Conservation (phyloP, 108 stramenopile species). For the Aurantiochytrium sp. region DNA sequence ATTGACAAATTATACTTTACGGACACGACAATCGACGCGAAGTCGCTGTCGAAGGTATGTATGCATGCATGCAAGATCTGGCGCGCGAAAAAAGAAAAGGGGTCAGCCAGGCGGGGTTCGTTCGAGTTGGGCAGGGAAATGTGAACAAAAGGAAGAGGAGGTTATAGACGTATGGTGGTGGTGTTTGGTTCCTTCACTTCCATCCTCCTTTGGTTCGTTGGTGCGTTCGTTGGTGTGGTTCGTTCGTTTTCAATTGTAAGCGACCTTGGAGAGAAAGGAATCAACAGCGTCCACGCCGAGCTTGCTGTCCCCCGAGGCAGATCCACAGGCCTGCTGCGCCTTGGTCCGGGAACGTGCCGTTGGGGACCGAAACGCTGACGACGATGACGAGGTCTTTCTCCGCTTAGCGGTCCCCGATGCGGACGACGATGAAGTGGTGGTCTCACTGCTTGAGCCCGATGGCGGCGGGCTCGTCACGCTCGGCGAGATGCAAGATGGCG, state of each 20-base stretch:
- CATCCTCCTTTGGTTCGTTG: no score
- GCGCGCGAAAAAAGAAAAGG: no score
- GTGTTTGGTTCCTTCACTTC: no score
- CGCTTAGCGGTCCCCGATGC: neutral
- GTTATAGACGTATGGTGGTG: no score
- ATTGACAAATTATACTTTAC: no score
- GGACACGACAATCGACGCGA: no score
- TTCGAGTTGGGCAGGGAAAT: no score
- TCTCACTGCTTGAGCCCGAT: neutral
- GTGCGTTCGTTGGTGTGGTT: no score
- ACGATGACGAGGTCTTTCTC: neutral
- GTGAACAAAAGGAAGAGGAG: no score
- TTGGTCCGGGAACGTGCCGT: neutral
- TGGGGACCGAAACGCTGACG: neutral
- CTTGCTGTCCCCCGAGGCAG: neutral
- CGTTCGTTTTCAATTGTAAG: neutral
- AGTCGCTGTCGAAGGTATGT: no score
- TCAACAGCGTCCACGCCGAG: neutral
- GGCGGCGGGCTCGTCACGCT: neutral
- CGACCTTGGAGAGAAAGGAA: neutral
- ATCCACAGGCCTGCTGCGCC: neutral
- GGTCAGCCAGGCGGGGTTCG: no score
- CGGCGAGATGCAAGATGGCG: neutral
- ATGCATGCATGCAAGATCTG: no score
- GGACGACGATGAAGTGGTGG: neutral